Evolutionary conservation across 805 yeast genomes (phyloP).

Genomic region (Saccharomycopsis capsularis): DNA sequence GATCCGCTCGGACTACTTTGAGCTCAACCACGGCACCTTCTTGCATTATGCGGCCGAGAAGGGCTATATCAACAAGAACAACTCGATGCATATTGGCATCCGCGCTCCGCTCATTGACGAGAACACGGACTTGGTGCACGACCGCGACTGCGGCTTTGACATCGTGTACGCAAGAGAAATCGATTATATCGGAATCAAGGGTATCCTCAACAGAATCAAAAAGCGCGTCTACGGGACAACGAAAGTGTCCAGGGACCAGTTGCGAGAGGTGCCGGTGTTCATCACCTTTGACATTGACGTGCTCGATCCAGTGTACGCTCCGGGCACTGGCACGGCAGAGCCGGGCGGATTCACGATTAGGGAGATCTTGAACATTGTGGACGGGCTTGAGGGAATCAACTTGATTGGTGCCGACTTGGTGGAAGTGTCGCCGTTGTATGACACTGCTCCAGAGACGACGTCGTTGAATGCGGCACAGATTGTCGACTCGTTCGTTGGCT

Average conservation of each 20-base stretch:
- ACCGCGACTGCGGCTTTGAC: slow-evolving; percentile 59
- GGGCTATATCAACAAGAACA: slow-evolving; percentile 47
- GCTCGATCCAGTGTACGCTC: slow-evolving; percentile 65
- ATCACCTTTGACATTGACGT: slow-evolving; percentile 76
- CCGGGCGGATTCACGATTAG: slow-evolving; percentile 67
- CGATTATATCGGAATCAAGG: slow-evolving; percentile 55
- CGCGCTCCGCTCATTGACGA: slow-evolving; percentile 65
- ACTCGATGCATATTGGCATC: slow-evolving; percentile 69
- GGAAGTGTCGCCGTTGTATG: slow-evolving; percentile 64
- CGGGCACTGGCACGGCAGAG: slow-evolving; percentile 78
- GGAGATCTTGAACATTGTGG: slow-evolving; percentile 52
- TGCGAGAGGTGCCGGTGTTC: slow-evolving; percentile 61
- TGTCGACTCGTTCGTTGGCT: slow-evolving; percentile 41
- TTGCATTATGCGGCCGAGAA: slow-evolving; percentile 54
- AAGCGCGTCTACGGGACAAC: slow-evolving; percentile 27
- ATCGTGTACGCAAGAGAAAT: slow-evolving; percentile 69
- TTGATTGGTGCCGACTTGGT: slow-evolving; percentile 73
- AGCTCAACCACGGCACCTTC: slow-evolving; percentile 81
- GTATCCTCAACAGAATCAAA: slow-evolving; percentile 49
- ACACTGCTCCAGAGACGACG: slow-evolving; percentile 52
- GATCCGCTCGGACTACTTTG: slow-evolving; percentile 45
- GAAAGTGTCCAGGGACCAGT: slow-evolving; percentile 32
- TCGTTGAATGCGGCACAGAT: slow-evolving; percentile 66
- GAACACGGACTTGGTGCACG: slow-evolving; percentile 53
- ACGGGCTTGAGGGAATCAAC: slow-evolving; percentile 52